Evolutionary conservation across 2,329 filamentous ascomycete genomes (phyloP), one percentile per base, ranked within the genome.

Genomic region (Cordyceps pruinosa): DNA sequence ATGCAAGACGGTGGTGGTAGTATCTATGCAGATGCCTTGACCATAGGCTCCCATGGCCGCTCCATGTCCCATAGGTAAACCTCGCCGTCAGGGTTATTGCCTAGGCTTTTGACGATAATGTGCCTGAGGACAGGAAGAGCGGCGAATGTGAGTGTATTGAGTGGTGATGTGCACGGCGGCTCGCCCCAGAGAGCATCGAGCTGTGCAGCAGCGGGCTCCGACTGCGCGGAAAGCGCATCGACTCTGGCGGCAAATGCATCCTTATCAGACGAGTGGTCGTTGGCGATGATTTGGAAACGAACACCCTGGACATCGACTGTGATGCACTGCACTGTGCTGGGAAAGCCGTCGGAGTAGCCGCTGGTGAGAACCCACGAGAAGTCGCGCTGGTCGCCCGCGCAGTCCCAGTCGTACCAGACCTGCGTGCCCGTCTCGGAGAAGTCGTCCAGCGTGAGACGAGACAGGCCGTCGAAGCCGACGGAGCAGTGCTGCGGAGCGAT

Each of bases 351-450:
- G 7, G 67, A 61, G 55, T 60, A 61, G n/a, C 68, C 70, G 7
- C 65, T 61, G 60, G 66, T 67, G 39, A 75, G 61, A 21, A 70
- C 59, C 73, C 73, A 75, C 1, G 69, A 68, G 48, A 70, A 66
- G 51, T 69, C 67, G 2, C 63, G 66, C 47, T 65, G 67, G 58
- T 74, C 71, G 34, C 73, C 73, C 53, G 64, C 69, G 62, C 70
- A 70, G 57, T 69, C 68, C 68, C 69, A 72, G 57, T 73, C 72
- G 62, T 72, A 74, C 73, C 73, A 75, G 30, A 75, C 72, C 49
- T 73, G 69, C 1, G 73, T 75, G 15, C 73, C 73, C 19, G 51
- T 34, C 35, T 65, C 65, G 2, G 72, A 74, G 45, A 69, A 70
- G 63, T 75, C 73, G 51, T 70, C 66, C 9, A 75, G 68, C 4